Conservation (phyloP, 2,329 filamentous ascomycete species). For the Fusarium sp. region DNA sequence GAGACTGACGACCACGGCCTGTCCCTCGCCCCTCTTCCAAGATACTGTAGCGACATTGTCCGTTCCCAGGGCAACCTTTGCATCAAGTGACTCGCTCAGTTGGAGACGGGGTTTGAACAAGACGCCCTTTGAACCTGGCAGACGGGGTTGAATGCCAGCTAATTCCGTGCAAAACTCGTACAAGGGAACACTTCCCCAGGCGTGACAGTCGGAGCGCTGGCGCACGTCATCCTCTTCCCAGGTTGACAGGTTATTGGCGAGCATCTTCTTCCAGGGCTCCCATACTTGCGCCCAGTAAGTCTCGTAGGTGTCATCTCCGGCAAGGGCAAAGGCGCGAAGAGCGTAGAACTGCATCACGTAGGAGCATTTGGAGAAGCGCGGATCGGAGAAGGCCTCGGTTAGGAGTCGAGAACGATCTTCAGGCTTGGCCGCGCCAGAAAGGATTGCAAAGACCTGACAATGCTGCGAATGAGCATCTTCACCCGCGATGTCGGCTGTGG, state of each 20-base stretch:
- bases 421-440: constrained; percentile 43
- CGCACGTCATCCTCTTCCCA: constrained; percentile 30
- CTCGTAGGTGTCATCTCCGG: constrained; percentile 16
- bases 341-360: constrained; percentile 28
- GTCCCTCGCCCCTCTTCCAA: neutral
- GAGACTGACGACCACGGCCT: neutral
- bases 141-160: constrained; percentile 8
- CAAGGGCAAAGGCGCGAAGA: constrained; percentile 14
- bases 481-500: constrained; percentile 46
- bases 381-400: neutral
- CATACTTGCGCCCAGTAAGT: constrained; percentile 17
- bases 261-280: constrained; percentile 21
- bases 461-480: constrained; percentile 48
- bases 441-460: constrained; percentile 51
- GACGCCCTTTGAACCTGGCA: constrained; percentile 9
- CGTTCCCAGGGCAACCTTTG: constrained; percentile 9
- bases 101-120: constrained; percentile 20
- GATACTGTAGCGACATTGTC: constrained; percentile 16
- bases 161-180: constrained; percentile 26
- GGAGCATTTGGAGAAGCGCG: constrained; percentile 21
- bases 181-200: constrained; percentile 25
- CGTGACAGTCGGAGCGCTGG: constrained; percentile 26
- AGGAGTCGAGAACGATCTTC: constrained; percentile 13
- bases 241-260: constrained; percentile 23
- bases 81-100: constrained; percentile 5